Evolutionary conservation across 805 yeast genomes (phyloP).

Genomic region (Nakazawaea anatomiae): DNA sequence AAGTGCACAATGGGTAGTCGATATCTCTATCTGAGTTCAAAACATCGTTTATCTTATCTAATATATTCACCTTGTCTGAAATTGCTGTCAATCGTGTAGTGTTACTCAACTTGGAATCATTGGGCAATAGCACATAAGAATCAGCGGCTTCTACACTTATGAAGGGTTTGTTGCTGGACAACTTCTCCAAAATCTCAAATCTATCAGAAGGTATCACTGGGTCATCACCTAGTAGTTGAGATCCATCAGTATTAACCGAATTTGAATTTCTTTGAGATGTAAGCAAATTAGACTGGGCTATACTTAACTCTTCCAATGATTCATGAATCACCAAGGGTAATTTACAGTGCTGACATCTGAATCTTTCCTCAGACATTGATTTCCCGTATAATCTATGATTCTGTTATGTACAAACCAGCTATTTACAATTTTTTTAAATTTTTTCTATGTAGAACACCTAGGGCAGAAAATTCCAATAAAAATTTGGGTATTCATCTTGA

Average conservation of each 20-base stretch:
- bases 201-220: conserved; percentile 20
- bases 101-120: conserved; percentile 27
- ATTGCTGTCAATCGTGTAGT: conserved; percentile 27
- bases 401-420: neutral
- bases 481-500: conserved; percentile 20
- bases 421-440: neutral
- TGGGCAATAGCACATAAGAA: conserved; percentile 23
- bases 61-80: conserved; percentile 43
- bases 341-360: conserved; percentile 57
- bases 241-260: conserved; percentile 10
- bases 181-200: conserved; percentile 11
- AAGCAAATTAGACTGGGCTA: conserved; percentile 51
- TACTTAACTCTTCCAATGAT: conserved; percentile 44
- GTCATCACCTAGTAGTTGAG: conserved; percentile 15
- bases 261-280: conserved; percentile 27
- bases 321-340: conserved; percentile 52
- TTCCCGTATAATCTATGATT: neutral
- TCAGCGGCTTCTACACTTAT: conserved; percentile 13
- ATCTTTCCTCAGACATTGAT: conserved; percentile 8
- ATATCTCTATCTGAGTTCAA: conserved; percentile 74
- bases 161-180: conserved; percentile 3
- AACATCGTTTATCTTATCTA: conserved; percentile 65
- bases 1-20: conserved; percentile 83
- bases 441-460: neutral
- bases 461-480: conserved; percentile 16